Percentiles rank a stretch among this genome's conserved stretches.
Conservation (phyloP, 1,139 yeast species). For the Taphrina populina region DNA sequence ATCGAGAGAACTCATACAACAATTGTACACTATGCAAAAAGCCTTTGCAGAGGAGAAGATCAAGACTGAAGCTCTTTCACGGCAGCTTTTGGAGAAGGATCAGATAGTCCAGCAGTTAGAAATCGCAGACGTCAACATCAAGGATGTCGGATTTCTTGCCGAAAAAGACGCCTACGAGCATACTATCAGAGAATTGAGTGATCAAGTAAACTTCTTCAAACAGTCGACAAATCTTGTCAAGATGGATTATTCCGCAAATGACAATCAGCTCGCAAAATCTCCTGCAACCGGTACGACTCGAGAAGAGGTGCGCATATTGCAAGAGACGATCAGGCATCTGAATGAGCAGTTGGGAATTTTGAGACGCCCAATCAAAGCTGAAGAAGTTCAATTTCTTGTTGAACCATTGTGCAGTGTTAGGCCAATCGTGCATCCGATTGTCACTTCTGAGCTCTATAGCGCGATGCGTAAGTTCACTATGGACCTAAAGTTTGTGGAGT, state of each 20-base stretch:
- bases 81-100: constrained; percentile 14
- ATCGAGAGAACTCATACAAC: constrained; percentile 22
- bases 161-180: not conserved
- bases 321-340: not conserved
- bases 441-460: not conserved
- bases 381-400: not conserved
- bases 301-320: constrained; percentile 3
- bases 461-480: not conserved
- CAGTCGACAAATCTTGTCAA: not conserved
- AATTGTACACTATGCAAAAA: constrained; percentile 32
- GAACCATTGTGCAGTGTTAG: not conserved
- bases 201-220: not conserved
- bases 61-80: constrained; percentile 33
- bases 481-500: not conserved
- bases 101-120: not conserved
- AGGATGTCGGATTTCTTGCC: not conserved
- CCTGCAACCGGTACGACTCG: not conserved
- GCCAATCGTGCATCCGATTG: not conserved
- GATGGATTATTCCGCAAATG: too few relatives aligned
- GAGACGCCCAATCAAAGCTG: not conserved
- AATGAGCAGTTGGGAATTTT: not conserved
- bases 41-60: constrained; percentile 37
- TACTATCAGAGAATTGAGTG: not conserved
- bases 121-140: too few relatives aligned
- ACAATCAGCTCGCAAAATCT: too few relatives aligned